Base-by-base conservation (phyloP, 2,329 filamentous ascomycete genomes). In the Fusarium camptoceras region DNA sequence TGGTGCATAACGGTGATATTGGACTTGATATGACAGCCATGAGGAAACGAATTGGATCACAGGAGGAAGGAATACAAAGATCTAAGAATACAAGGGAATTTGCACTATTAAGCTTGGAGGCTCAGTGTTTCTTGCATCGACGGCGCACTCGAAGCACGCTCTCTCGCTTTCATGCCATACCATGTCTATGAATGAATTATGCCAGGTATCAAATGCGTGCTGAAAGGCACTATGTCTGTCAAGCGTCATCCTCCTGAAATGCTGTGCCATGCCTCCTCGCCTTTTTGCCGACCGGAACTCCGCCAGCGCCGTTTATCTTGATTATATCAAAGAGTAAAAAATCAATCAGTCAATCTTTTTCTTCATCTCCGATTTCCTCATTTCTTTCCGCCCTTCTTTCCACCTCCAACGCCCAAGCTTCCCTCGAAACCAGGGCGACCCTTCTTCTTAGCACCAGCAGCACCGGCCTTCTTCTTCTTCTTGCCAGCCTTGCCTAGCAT, bases 401-500 rank as follows among this genome's bases (percentile, higher is more conserved):
- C 83, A 24, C 83, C 81, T 60, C 86, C 84, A 72, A 88, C 78
- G 67, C 84, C 86, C 77, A 95, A 91, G 66, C 80, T 81, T 30
- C 91, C 91, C 78, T 93, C 91, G 69, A 93, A 93, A 4, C 91
- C 91, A 15, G 91, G 88, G 59, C 84, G 86, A 67, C 82, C 81
- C 76, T 86, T 86, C 71, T 82, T 80, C 77, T 83, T 81, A 11
- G 75, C 73, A n/a, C 69, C 72, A 22, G 71, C 76, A 15, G 63
- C 62, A 28, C 64, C 43, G 62, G 57, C 57, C 71, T 75, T 78
- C 73, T 79, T 80, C 81, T 87, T 88, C 82, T 88, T 88, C 79
- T 88, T 90, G 34, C 85, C 86, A 58, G 85, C 86, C 71, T 85
- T 86, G 56, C 88, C 87, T 54, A 83, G 76, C 57, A 84, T 66